Evolutionary conservation across 73 alveolate genomes (phyloP).

Genomic region (Paramecium sonneborni): DNA sequence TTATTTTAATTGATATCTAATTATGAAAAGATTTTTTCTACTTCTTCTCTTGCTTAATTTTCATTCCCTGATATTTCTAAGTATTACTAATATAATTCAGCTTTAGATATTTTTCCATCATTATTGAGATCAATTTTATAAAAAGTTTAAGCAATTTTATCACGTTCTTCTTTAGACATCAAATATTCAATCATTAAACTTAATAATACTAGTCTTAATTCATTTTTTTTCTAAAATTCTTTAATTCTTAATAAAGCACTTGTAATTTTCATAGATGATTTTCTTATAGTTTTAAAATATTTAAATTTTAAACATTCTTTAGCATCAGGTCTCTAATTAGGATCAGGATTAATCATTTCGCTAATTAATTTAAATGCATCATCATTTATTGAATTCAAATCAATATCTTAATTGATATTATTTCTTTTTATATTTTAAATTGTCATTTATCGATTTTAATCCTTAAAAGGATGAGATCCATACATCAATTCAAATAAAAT

Average conservation of each 20-base stretch:
- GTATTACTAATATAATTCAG: background rate
- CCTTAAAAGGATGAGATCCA: conserved; percentile 62
- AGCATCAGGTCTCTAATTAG: background rate
- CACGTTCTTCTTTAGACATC: background rate
- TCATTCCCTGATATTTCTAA: background rate
- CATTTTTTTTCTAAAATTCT: background rate
- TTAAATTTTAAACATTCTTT: conserved; percentile 3
- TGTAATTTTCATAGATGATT: background rate
- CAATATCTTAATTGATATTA: background rate
- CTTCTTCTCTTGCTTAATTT: background rate
- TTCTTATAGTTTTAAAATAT: background rate
- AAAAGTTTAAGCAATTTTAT: background rate
- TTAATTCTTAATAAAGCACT: background rate
- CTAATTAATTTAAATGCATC: background rate
- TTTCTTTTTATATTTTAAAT: background rate
- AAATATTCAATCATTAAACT: background rate
- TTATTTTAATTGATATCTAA: background rate
- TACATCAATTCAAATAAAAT: conserved; percentile 59
- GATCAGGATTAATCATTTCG: background rate
- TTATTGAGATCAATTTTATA: background rate
- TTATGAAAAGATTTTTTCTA: background rate
- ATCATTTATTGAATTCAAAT: background rate
- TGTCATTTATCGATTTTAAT: background rate
- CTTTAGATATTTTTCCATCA: background rate
- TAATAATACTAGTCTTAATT: background rate